These are phyloP conservation scores for Thermothelomyces thermophilus DNA, from an alignment of 2,329 filamentous ascomycete species.

Conservation along the genomic window DNA sequence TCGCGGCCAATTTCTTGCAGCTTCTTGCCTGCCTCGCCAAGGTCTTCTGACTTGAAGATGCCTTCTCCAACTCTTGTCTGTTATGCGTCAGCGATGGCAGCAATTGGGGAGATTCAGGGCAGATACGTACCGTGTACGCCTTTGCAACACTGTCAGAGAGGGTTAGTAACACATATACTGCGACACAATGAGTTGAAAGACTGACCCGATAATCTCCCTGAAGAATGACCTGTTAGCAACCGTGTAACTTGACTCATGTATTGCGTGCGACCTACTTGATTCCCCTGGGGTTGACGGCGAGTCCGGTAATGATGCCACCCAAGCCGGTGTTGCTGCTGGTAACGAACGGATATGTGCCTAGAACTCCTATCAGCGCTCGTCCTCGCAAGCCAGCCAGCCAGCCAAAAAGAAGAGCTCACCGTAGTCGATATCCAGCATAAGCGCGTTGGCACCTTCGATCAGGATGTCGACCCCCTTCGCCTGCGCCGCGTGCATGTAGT, in stretches of 20 bases:
- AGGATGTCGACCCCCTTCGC: slow-evolving; percentile 53
- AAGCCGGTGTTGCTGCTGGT: slow-evolving; percentile 55
- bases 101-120: neutral
- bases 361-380: slow-evolving; percentile 19
- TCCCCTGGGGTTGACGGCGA: slow-evolving; percentile 54
- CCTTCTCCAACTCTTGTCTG: slow-evolving; percentile 57
- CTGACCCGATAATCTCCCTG: slow-evolving; percentile 46
- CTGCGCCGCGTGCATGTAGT: slow-evolving; percentile 57
- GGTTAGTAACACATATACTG: slow-evolving; percentile 2
- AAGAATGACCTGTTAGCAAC: slow-evolving; percentile 4
- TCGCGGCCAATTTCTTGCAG: slow-evolving; percentile 43
- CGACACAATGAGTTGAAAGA: neutral
- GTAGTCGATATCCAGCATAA: slow-evolving; percentile 62
- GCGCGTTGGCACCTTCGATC: slow-evolving; percentile 59
- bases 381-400: slow-evolving; percentile 7
- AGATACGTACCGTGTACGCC: slow-evolving; percentile 42
- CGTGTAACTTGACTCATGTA: no score
- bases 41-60: slow-evolving; percentile 60
- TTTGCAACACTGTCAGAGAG: slow-evolving; percentile 52
- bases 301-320: slow-evolving; percentile 56
- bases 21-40: slow-evolving; percentile 37
- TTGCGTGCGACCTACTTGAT: slow-evolving; percentile 32
- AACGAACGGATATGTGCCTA: slow-evolving; percentile 33
- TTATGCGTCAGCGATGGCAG: slow-evolving; percentile 32
- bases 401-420: slow-evolving; percentile 25